Conservation (phyloP, 768 basidiomycete species). For the Hericium alpestre region DNA sequence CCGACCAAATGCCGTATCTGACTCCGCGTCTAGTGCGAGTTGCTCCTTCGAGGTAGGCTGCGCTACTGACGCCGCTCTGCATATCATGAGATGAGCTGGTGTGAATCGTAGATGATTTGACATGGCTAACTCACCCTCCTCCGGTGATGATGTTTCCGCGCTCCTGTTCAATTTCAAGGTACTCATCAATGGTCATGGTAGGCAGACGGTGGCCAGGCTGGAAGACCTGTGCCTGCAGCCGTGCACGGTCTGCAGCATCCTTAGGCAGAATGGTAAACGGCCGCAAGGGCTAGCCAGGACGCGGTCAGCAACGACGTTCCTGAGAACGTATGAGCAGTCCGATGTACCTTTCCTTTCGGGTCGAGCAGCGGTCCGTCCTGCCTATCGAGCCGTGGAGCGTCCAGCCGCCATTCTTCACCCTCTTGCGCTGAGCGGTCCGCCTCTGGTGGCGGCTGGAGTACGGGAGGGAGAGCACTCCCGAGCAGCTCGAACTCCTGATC, state of each 20-base stretch:
- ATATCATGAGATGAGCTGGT: not conserved
- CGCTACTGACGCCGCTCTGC: constrained; percentile 23
- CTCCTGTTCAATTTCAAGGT: constrained; percentile 73
- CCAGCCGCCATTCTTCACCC: constrained; percentile 65
- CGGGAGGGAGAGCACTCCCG: constrained; percentile 37
- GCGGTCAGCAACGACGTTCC: constrained; percentile 1
- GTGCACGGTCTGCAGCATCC: constrained; percentile 49
- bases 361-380: constrained; percentile 54
- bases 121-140: constrained; percentile 55
- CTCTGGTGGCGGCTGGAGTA: constrained; percentile 20
- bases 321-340: not conserved
- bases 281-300: constrained; percentile 54
- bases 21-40: constrained; percentile 67
- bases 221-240: constrained; percentile 75
- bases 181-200: constrained; percentile 94
- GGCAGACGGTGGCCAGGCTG: constrained; percentile 75
- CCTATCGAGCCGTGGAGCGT: constrained; percentile 31
- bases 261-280: constrained; percentile 91
- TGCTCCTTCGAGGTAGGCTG: constrained; percentile 69
- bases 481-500: constrained; percentile 68
- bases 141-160: constrained; percentile 82
- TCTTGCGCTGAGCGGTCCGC: constrained; percentile 19
- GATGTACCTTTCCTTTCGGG: constrained; percentile 58
- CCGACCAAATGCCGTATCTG: constrained; percentile 61
- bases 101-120: not conserved